Percentiles rank a stretch among this genome's conserved stretches.
These are phyloP conservation scores for Penicillium nucicola DNA, from an alignment of 495 filamentous ascomycete genomes.

Conservation along the genomic window DNA sequence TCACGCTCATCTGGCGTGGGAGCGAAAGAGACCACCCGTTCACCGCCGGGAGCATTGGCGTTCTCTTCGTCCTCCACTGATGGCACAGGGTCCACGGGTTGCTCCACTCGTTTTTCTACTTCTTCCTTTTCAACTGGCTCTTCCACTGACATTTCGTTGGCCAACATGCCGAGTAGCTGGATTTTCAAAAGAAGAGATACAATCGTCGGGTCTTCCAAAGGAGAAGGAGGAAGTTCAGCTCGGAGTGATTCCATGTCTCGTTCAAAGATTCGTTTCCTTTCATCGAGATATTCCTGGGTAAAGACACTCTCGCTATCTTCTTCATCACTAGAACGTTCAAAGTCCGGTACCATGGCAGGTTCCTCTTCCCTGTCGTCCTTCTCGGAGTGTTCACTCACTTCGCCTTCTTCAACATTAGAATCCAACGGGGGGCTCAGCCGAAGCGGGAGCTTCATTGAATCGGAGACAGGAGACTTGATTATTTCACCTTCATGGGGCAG, in stretches of 20 bases:
- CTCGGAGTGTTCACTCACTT: constrained; percentile 10
- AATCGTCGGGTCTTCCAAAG: constrained; percentile 44
- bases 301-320: constrained; percentile 49
- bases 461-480: constrained; percentile 4
- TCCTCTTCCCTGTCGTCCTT: not conserved
- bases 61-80: constrained; percentile 13
- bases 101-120: not conserved
- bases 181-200: constrained; percentile 43
- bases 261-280: constrained; percentile 46
- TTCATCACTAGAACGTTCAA: constrained; percentile 37
- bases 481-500: not conserved
- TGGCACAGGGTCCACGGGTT: not conserved
- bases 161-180: constrained; percentile 43
- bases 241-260: constrained; percentile 43
- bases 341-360: constrained; percentile 27
- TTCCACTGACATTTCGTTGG: constrained; percentile 19
- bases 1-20: not conserved
- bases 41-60: not conserved
- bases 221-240: constrained; percentile 42
- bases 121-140: not conserved
- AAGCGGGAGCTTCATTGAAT: constrained; percentile 16
- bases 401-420: constrained; percentile 3
- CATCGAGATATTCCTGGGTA: constrained; percentile 49
- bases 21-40: constrained; percentile 14
- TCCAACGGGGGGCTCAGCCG: constrained; percentile 10